Conservation (phyloP, 2,329 filamentous ascomycete species). For the Exophiala mesophila region DNA sequence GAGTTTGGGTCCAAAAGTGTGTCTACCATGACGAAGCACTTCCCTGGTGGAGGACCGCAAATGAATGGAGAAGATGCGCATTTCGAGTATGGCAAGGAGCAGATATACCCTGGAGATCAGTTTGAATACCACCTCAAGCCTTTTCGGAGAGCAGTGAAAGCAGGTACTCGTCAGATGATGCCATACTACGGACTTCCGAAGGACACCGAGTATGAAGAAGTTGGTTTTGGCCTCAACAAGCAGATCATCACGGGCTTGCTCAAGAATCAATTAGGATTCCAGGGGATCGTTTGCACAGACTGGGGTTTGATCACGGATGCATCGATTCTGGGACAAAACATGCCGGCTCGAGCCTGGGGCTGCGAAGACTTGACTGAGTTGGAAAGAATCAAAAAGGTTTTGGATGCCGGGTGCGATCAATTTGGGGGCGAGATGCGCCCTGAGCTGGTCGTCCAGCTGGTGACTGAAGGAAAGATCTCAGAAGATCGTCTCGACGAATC, state of each 20-base stretch:
- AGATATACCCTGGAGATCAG: constrained; percentile 48
- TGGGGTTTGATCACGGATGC: constrained; percentile 51
- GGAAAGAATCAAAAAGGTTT: constrained; percentile 40
- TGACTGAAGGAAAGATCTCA: constrained; percentile 29
- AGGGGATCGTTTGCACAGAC: constrained; percentile 50
- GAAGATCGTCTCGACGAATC: constrained; percentile 46
- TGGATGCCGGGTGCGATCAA: constrained; percentile 51
- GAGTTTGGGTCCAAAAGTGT: constrained; percentile 6
- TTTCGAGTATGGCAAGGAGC: constrained; percentile 50
- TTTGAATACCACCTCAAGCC: constrained; percentile 33
- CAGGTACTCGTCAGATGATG: constrained; percentile 15
- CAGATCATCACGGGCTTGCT: constrained; percentile 48
- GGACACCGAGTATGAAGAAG: constrained; percentile 11
- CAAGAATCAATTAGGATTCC: constrained; percentile 45
- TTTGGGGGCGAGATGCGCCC: constrained; percentile 48
- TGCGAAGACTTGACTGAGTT: constrained; percentile 42
- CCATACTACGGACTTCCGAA: constrained; percentile 17
- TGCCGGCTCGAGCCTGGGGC: constrained; percentile 39
- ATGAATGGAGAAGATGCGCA: constrained; percentile 50
- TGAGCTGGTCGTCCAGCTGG: constrained; percentile 38
- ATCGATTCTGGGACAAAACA: constrained; percentile 33
- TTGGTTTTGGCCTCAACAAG: constrained; percentile 49
- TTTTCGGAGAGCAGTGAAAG: constrained; percentile 14
- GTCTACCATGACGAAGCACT: constrained; percentile 50
- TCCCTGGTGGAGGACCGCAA: constrained; percentile 48